A percentile compares a stretch with the other conserved stretches of the same genome.
These are phyloP conservation scores for Sideroxylon spinosum DNA, from an alignment of 179 eudicot species.

Conservation along the genomic window DNA sequence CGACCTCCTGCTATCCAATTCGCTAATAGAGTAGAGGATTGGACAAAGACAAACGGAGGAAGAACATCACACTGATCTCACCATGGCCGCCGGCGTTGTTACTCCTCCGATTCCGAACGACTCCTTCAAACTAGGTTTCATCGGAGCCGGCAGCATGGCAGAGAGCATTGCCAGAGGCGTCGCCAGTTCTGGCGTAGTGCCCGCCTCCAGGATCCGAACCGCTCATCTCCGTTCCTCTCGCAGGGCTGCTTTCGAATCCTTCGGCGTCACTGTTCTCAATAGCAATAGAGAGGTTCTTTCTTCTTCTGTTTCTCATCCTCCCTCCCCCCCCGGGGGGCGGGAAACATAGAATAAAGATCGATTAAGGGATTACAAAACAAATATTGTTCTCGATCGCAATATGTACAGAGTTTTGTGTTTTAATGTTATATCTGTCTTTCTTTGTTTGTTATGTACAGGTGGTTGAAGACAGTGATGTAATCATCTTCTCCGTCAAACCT, in stretches of 20 bases:
- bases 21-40: too few species aligned
- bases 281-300: slow-evolving; percentile 36
- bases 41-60: too few species aligned
- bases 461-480: slow-evolving; percentile 74
- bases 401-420: background rate
- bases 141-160: slow-evolving; percentile 98
- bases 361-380: too few species aligned
- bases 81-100: slow-evolving; percentile 14
- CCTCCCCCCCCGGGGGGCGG: too few species aligned
- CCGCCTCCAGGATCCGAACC: slow-evolving; percentile 66
- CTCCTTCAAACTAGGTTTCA: slow-evolving; percentile 74
- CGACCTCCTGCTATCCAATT: too few species aligned
- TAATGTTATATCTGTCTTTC: background rate
- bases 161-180: slow-evolving; percentile 93
- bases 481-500: slow-evolving; percentile 87
- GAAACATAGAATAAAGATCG: background rate
- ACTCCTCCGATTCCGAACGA: slow-evolving; percentile 52
- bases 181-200: slow-evolving; percentile 68
- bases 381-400: background rate
- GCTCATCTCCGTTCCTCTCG: slow-evolving; percentile 64
- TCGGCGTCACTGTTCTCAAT: slow-evolving; percentile 68
- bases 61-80: too few species aligned
- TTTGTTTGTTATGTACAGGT: slow-evolving; percentile 42
- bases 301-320: background rate
- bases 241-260: slow-evolving; percentile 64